Base-by-base conservation (phyloP, 148 eudicot genomes). In the Drosera capensis region DNA sequence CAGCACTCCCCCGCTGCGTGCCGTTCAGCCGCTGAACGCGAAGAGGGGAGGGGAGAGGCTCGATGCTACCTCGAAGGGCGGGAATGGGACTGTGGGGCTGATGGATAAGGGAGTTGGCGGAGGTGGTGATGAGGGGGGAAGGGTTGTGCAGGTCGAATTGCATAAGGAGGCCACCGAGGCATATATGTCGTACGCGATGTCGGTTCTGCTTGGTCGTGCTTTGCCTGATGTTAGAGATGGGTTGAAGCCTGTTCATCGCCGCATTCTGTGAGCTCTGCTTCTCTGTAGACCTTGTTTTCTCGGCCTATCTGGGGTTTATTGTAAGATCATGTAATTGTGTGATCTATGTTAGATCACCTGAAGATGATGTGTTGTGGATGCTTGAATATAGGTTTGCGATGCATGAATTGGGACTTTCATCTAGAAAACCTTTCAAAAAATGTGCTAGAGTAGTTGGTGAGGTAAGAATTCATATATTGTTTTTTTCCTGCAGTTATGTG, bases 381-480 rank as follows among this genome's bases (percentile, higher is more conserved):
- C 18, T n/a, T 37, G 36, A 43, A 23, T n/a, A 44, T 82, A 90
- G 97, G 62, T 90, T 64, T 56, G 97, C 97, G 29, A 84, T 90
- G 95, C 90, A 90, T 63, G 97, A 90, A 48, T 70, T 90, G 57
- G 97, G 97, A 38, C 80, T 90, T 49, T 75, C 93, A 25, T 90
- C 97, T n/a, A 77, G 70, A 52, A 90, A 75, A 52, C 97, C 97
- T 26, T 58, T 73, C 68, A 90, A 78, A 72, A 90, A 90, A 56
- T 90, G 97, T 84, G 97, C 97, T 29, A 73, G 97, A 66, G 95
- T 90, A 45, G 97, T 90, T 61, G 97, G 97, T 41, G 97, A 90
- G 97, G 97, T 90, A 48, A 62, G 37, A 25, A 25, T 30, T 52
- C 23, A 42, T 29, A n/a, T 34, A 20, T 42, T 31, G 9, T 16